Evolutionary conservation across 2,329 filamentous ascomycete species (phyloP).

Genomic region (Ophiostoma angusticollis): DNA sequence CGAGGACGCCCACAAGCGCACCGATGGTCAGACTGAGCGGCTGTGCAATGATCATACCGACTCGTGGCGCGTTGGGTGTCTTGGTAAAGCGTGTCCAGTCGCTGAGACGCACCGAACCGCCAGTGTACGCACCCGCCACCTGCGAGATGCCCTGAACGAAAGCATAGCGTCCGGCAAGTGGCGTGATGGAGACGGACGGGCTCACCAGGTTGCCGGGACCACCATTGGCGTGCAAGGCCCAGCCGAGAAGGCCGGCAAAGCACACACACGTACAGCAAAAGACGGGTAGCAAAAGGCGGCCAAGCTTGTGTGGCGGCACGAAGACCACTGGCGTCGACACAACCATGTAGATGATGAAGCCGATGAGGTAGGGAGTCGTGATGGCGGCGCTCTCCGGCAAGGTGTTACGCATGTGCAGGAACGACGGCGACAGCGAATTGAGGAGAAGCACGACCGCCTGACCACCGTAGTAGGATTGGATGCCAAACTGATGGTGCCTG

Average conservation of each 20-base stretch:
- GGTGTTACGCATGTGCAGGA: slow-evolving; percentile 2
- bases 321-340: background rate
- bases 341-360: slow-evolving; percentile 1
- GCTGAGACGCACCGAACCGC: background rate
- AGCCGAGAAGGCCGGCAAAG: slow-evolving; percentile 3
- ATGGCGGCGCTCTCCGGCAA: slow-evolving; percentile 2
- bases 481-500: background rate
- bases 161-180: slow-evolving; percentile 1
- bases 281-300: slow-evolving; percentile 1
- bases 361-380: slow-evolving; percentile 1
- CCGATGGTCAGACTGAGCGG: background rate
- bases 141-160: slow-evolving; percentile 2
- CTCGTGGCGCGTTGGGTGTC: background rate
- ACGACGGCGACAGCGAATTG: background rate
- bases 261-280: slow-evolving; percentile 1
- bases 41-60: slow-evolving; percentile 3
- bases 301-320: slow-evolving; percentile 1
- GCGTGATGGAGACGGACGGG: background rate
- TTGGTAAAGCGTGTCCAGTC: slow-evolving; percentile 4
- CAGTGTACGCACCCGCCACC: slow-evolving; percentile 1
- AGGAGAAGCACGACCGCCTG: slow-evolving; percentile 1
- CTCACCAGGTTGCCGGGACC: background rate
- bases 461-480: slow-evolving; percentile 3
- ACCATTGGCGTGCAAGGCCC: slow-evolving; percentile 2
- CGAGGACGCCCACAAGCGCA: slow-evolving; percentile 1